Evolutionary conservation across 805 yeast genomes (phyloP).

Genomic region (Candida cerambycidarum): DNA sequence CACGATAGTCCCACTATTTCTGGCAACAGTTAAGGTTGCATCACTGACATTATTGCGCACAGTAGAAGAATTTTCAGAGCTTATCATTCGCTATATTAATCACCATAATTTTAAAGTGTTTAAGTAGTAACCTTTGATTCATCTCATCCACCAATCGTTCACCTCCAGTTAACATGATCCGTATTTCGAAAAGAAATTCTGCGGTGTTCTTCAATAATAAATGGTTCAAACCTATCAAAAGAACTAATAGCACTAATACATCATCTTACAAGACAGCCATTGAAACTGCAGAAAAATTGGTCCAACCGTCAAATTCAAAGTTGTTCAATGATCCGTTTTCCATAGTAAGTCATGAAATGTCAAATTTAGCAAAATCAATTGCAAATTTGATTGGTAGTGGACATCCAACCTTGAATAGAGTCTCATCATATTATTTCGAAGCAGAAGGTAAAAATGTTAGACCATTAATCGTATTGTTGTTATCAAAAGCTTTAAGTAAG

Average conservation of each 20-base stretch:
- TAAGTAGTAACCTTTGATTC: no score
- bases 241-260: neutral
- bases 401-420: conserved; percentile 88
- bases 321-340: conserved; percentile 80
- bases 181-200: conserved; percentile 1
- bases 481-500: conserved; percentile 75
- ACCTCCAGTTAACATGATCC: neutral
- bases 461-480: conserved; percentile 81
- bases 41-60: neutral
- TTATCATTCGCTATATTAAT: neutral
- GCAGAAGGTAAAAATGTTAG: conserved; percentile 95
- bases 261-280: conserved; percentile 52
- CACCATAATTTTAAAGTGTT: no score
- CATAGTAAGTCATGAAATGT: conserved; percentile 91
- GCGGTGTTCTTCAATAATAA: neutral
- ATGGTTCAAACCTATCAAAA: neutral
- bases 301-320: conserved; percentile 52
- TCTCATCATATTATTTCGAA: conserved; percentile 92
- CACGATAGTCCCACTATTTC: no score
- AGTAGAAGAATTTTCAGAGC: neutral
- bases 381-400: conserved; percentile 88
- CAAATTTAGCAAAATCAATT: conserved; percentile 80
- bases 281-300: conserved; percentile 70
- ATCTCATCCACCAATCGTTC: neutral
- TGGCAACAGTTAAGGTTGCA: no score